These are phyloP conservation scores for Schizophyllum amplum DNA, from an alignment of 1,284 basidiomycete species.

Conservation along the genomic window DNA sequence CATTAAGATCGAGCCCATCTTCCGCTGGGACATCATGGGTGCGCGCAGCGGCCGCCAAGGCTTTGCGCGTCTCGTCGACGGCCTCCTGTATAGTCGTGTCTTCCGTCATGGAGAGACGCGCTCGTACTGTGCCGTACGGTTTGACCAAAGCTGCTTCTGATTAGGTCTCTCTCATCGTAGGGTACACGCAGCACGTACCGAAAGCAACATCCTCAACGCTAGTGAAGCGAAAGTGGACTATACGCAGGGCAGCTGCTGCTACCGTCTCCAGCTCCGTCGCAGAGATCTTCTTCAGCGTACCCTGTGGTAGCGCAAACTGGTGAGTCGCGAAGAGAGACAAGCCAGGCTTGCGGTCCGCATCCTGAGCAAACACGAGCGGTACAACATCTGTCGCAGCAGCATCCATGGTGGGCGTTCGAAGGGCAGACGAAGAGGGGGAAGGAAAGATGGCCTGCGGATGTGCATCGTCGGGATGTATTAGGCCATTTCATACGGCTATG, in stretches of 20 bases:
- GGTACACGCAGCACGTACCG: background rate
- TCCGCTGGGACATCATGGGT: background rate
- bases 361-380: background rate
- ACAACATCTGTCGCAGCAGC: background rate
- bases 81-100: background rate
- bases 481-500: background rate
- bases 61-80: background rate
- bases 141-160: background rate
- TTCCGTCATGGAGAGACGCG: background rate
- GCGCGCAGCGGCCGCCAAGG: background rate
- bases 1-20: background rate
- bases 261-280: background rate
- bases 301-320: background rate
- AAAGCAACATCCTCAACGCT: background rate
- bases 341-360: background rate
- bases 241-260: background rate
- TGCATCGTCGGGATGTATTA: background rate
- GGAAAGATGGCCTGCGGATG: background rate
- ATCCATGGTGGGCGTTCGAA: background rate
- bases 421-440: background rate
- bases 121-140: background rate
- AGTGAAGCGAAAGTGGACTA: background rate
- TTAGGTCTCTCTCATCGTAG: background rate
- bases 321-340: background rate
- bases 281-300: background rate